A percentile compares a stretch with the other conserved stretches of the same genome.
phyloP scores from a whole-genome alignment of 2,329 filamentous ascomycete genomes.

The Fusarium tjaetaba region DNA sequence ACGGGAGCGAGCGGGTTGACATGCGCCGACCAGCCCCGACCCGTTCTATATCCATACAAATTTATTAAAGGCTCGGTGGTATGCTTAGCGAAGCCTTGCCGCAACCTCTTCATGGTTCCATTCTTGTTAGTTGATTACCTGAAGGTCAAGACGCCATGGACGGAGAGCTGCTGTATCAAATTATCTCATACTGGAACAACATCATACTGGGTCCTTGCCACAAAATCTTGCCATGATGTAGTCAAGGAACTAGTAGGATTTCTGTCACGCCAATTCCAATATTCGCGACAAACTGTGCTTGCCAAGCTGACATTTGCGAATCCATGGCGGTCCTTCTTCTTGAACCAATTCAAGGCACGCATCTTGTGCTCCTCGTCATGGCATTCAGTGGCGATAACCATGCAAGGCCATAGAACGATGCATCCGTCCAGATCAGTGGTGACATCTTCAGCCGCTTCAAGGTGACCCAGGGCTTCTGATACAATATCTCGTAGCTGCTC shows the following conservation, averaged over 20 bases:
- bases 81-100: fast-evolving
- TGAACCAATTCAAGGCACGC: background rate
- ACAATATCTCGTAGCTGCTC: background rate
- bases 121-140: fast-evolving
- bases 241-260: no score
- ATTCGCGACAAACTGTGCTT: background rate
- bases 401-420: background rate
- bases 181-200: background rate
- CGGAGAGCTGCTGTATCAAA: background rate
- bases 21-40: background rate
- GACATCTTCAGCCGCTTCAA: background rate
- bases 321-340: background rate
- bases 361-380: background rate
- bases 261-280: background rate
- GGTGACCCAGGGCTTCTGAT: background rate
- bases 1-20: background rate
- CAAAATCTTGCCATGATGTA: background rate
- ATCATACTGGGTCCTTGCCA: background rate
- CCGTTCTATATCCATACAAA: fast-evolving
- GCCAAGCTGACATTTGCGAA: background rate
- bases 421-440: background rate
- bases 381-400: background rate
- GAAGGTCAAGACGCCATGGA: fast-evolving
- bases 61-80: fast-evolving
- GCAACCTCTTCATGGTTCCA: fast-evolving